Evolutionary conservation across 164 flowering plant species (phyloP), one percentile per base, ranked within the genome.

Genomic region (Dillenia turbinata): DNA sequence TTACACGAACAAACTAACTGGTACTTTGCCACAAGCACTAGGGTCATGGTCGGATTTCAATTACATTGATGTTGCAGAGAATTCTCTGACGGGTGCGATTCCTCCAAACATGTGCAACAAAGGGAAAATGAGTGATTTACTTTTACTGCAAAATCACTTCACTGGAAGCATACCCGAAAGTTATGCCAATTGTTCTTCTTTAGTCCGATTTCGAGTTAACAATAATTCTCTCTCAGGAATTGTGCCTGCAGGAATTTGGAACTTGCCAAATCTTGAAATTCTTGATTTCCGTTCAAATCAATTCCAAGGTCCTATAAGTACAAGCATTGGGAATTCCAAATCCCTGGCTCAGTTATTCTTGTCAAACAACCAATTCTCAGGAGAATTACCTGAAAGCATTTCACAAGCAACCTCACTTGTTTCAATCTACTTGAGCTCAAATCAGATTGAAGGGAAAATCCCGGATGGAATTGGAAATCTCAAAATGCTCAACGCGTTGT

Each of bases 71-170:
- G 89, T 78, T 2, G 79, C 97, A 0, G 90, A 81, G 56, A 95
- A 95, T 67, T 40, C 24, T 12, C 59, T 92, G 6, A 74, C 86
- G 0, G 99, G 97, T 14, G 69, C 80, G 9, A 88, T 95, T 54
- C 99, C 99, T n/a, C 89, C 97, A 0, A 81, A 88, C 11, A 92
- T 95, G 97, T 95, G 99, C 72, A 86, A 82, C 70, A 66, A 51
- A 14, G 96, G 97, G 14, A 83, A 66, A 16, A 84, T 95, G 97
- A 67, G 9, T 44, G 68, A 43, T 54, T 70, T 93, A 5, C 72
- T 93, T 33, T 62, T 93, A 61, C 73, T 90, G 5, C 77, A 81
- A 45, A 93, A 93, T 77, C 77, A 71, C 0, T 74, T 84, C 73
- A 61, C 81, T 12, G 85, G 84, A 9, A 60, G 54, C 1, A 61